phyloP scores from a whole-genome alignment of 2,329 filamentous ascomycete species.

The Alternaria conjuncta region DNA sequence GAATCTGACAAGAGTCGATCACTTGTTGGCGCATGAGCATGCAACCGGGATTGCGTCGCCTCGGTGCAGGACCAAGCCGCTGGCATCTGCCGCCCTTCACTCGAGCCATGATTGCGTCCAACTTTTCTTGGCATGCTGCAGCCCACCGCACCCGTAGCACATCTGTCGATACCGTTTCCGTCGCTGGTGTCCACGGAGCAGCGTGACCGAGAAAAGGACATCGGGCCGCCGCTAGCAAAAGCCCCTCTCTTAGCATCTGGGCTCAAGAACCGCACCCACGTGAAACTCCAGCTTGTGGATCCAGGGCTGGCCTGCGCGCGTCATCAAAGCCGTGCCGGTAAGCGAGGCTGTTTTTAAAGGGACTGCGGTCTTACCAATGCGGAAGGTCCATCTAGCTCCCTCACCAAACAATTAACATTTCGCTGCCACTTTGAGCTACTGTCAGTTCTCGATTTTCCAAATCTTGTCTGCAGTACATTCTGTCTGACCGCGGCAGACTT shows the following conservation, averaged over 20 bases:
- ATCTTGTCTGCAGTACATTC: background rate
- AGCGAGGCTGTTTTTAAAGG: constrained; percentile 21
- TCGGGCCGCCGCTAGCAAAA: constrained; percentile 33
- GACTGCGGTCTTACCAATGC: constrained; percentile 8
- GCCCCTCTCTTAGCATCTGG: constrained; percentile 34
- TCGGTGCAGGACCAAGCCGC: constrained; percentile 40
- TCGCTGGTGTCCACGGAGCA: constrained; percentile 24
- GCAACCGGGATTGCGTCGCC: constrained; percentile 32
- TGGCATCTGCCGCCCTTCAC: constrained; percentile 26
- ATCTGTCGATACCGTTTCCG: constrained; percentile 27
- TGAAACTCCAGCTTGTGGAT: constrained; percentile 39
- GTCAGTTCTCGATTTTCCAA: background rate
- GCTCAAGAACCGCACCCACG: constrained; percentile 39
- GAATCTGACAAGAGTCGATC: constrained; percentile 40
- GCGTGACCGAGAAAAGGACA: constrained; percentile 31
- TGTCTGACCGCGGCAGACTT: constrained; percentile 1
- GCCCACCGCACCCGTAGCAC: constrained; percentile 23
- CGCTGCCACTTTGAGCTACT: background rate
- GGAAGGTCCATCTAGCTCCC: constrained; percentile 7
- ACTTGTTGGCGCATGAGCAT: constrained; percentile 40
- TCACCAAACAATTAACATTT: constrained; percentile 1
- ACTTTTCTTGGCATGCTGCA: constrained; percentile 17
- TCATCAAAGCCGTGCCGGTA: constrained; percentile 40
- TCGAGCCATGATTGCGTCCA: constrained; percentile 20
- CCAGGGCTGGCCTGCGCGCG: constrained; percentile 41